These are phyloP conservation scores for Epichloe hybrida DNA, from an alignment of 2,329 filamentous ascomycete species.

Conservation along the genomic window DNA sequence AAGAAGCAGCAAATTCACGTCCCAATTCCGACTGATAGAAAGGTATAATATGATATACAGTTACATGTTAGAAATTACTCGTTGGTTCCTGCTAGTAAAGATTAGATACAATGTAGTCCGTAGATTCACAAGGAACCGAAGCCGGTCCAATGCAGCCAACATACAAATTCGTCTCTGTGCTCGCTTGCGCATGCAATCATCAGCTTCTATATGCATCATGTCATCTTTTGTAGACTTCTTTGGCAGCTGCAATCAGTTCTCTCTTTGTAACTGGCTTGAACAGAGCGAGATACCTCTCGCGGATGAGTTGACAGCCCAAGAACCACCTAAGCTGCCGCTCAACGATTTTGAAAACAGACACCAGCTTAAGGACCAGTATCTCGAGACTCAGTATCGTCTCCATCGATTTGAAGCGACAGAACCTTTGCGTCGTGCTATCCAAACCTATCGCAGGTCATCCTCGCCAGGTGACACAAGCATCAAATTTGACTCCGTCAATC, in stretches of 20 bases:
- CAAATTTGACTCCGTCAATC: slow-evolving; percentile 42
- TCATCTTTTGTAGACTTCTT: slow-evolving; percentile 3
- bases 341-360: neutral
- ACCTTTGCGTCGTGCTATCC: slow-evolving; percentile 54
- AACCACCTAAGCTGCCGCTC: slow-evolving; percentile 9
- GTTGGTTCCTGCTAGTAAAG: no score
- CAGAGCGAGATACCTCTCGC: slow-evolving; percentile 14
- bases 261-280: neutral
- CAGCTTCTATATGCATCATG: neutral
- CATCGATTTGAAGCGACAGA: slow-evolving; percentile 62
- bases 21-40: no score
- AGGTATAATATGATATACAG: no score
- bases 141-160: no score
- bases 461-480: neutral
- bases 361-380: slow-evolving; percentile 35
- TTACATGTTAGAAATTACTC: no score
- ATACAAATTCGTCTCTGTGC: no score
- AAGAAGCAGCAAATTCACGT: no score
- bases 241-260: neutral
- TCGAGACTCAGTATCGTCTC: slow-evolving; percentile 61
- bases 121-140: no score
- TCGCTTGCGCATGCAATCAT: neutral
- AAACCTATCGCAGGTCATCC: slow-evolving; percentile 28
- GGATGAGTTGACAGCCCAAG: slow-evolving; percentile 10
- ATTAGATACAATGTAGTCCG: no score